Evolutionary conservation across 1,139 yeast species (phyloP).

Genomic region (Diutina rugosa): DNA sequence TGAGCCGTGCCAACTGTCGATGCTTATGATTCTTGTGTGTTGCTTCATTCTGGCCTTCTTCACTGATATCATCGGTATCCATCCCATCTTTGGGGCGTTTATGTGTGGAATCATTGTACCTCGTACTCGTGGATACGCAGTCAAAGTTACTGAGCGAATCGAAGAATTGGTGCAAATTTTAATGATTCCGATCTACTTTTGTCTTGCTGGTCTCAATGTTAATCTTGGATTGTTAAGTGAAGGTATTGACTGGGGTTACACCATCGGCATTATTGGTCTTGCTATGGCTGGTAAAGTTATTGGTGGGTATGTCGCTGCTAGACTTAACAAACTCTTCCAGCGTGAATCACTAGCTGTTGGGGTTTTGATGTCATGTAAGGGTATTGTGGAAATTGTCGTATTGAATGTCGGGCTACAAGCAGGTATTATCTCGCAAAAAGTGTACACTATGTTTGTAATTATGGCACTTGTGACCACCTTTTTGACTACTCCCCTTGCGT

Average conservation of each 20-base stretch:
- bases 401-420: slow-evolving; percentile 63
- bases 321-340: slow-evolving; percentile 47
- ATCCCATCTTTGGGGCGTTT: slow-evolving; percentile 74
- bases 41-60: slow-evolving; percentile 60
- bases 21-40: slow-evolving; percentile 39
- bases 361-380: slow-evolving; percentile 78
- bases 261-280: slow-evolving; percentile 47
- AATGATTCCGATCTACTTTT: slow-evolving; percentile 66
- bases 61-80: slow-evolving; percentile 74
- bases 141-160: slow-evolving; percentile 55
- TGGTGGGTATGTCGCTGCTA: slow-evolving; percentile 59
- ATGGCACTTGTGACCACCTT: slow-evolving; percentile 73
- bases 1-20: slow-evolving; percentile 50
- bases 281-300: slow-evolving; percentile 55
- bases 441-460: slow-evolving; percentile 68
- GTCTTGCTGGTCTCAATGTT: slow-evolving; percentile 62
- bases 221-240: slow-evolving; percentile 48
- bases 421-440: slow-evolving; percentile 46
- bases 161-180: slow-evolving; percentile 65
- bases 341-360: slow-evolving; percentile 69
- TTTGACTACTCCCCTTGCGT: slow-evolving; percentile 60
- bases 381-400: slow-evolving; percentile 74
- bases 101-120: slow-evolving; percentile 70
- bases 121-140: slow-evolving; percentile 60
- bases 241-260: slow-evolving; percentile 70